Conservation (phyloP, 805 yeast genomes). For the Saccharomycopsis selenospora region DNA sequence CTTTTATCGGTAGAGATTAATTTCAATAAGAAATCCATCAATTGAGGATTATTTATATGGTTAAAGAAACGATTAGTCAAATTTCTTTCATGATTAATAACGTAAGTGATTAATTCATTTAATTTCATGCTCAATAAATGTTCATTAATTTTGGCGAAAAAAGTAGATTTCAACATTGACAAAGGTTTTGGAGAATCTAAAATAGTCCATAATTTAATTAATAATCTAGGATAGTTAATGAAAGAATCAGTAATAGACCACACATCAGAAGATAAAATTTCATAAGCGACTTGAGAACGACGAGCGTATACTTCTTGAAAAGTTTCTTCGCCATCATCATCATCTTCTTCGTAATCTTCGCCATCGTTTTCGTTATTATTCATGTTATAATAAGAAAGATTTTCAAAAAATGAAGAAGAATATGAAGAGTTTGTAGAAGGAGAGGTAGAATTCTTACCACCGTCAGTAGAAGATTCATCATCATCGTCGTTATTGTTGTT, state of each 20-base stretch:
- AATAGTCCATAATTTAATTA: slow-evolving; percentile 72
- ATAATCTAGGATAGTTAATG: slow-evolving; percentile 60
- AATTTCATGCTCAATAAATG: slow-evolving; percentile 83
- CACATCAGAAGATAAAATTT: slow-evolving; percentile 82
- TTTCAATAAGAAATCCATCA: slow-evolving; percentile 87
- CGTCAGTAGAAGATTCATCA: slow-evolving; percentile 50
- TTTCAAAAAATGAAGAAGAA: not conserved
- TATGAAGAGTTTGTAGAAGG: too few relatives aligned
- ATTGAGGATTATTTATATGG: slow-evolving; percentile 87
- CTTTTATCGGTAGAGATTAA: slow-evolving; percentile 91
- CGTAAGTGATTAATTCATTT: slow-evolving; percentile 60
- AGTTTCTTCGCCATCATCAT: slow-evolving; percentile 28
- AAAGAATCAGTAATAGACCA: slow-evolving; percentile 92
- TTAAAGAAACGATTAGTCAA: slow-evolving; percentile 74
- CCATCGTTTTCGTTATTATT: slow-evolving; percentile 15
- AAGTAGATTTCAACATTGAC: slow-evolving; percentile 72
- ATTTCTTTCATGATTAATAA: slow-evolving; percentile 50
- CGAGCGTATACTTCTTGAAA: slow-evolving; percentile 33
- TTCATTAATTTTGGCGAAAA: slow-evolving; percentile 87
- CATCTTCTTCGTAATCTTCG: slow-evolving; percentile 21
- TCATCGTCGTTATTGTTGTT: not conserved
- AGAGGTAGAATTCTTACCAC: slow-evolving; percentile 24
- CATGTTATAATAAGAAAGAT: not conserved
- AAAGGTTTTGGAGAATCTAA: slow-evolving; percentile 61
- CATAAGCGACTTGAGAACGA: slow-evolving; percentile 72